These are phyloP conservation scores for Populus trichocarpa DNA, from an alignment of 441 rosid genomes.

Conservation along the genomic window DNA sequence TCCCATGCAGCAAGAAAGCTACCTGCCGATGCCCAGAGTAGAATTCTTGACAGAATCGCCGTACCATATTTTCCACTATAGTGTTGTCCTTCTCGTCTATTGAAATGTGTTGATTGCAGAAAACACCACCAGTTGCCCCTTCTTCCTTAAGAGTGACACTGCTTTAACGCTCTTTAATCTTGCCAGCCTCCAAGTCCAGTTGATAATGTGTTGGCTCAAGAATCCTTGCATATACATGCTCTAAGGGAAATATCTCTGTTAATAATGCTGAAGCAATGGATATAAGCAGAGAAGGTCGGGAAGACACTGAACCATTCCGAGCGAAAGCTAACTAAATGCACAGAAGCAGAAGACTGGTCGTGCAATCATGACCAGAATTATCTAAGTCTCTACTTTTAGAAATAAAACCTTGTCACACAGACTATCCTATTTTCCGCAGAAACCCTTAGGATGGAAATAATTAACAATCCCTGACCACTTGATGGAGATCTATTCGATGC, in stretches of 20 bases:
- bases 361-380: constrained; percentile 20
- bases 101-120: constrained; percentile 71
- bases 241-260: constrained; percentile 66
- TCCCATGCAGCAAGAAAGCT: constrained; percentile 57
- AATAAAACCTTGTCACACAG: constrained; percentile 41
- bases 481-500: constrained; percentile 44
- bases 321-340: constrained; percentile 72
- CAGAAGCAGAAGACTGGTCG: constrained; percentile 44
- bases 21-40: constrained; percentile 66
- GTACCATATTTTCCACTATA: constrained; percentile 60
- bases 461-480: constrained; percentile 36
- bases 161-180: constrained; percentile 54
- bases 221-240: constrained; percentile 43
- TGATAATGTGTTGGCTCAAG: constrained; percentile 28
- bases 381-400: constrained; percentile 32
- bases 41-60: constrained; percentile 76
- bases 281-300: constrained; percentile 45
- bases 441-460: constrained; percentile 43
- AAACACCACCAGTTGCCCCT: constrained; percentile 67
- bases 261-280: constrained; percentile 70
- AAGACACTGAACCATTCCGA: constrained; percentile 64
- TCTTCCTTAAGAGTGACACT: constrained; percentile 70
- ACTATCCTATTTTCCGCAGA: constrained; percentile 54
- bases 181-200: constrained; percentile 27
- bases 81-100: constrained; percentile 56